phyloP scores from a whole-genome alignment of 495 filamentous ascomycete species.

The Parachaetomium inaequale region DNA sequence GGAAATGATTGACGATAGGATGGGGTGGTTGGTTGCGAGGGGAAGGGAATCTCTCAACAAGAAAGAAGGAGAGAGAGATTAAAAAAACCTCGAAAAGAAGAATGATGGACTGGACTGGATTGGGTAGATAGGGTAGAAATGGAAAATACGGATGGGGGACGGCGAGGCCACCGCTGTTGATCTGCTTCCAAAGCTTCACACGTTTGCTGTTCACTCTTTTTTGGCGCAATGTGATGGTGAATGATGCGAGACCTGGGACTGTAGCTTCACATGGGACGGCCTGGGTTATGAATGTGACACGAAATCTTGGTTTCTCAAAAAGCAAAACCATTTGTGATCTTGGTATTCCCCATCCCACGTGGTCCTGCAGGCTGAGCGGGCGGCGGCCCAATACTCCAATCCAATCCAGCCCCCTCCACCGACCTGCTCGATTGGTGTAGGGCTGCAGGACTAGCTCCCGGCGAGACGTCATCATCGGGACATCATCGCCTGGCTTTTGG shows the following conservation, averaged over 20 bases:
- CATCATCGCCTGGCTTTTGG: neutral
- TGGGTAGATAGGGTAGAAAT: constrained; percentile 1
- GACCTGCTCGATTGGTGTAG: neutral
- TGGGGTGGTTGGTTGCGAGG: neutral
- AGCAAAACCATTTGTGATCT: too few relatives aligned
- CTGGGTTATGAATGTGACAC: too few relatives aligned
- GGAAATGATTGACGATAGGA: constrained; percentile 12
- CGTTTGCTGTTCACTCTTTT: neutral
- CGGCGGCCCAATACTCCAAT: neutral
- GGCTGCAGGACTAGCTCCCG: neutral
- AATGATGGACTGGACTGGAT: neutral
- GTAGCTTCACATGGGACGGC: too few relatives aligned
- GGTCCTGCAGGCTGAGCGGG: neutral
- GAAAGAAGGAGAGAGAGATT: neutral
- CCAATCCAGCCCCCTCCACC: neutral
- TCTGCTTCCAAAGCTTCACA: neutral
- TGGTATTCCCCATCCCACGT: neutral
- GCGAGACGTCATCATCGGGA: neutral
- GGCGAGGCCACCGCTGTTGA: constrained; percentile 6
- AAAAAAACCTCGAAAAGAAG: neutral
- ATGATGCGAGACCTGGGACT: too few relatives aligned
- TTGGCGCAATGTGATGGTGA: too few relatives aligned
- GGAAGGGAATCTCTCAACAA: neutral
- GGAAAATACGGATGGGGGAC: neutral
- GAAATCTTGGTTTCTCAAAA: too few relatives aligned